A percentile compares a stretch with the other conserved stretches of the same genome.
These are phyloP conservation scores for Bassia scoparia DNA, from an alignment of 148 eudicot genomes.

Conservation along the genomic window DNA sequence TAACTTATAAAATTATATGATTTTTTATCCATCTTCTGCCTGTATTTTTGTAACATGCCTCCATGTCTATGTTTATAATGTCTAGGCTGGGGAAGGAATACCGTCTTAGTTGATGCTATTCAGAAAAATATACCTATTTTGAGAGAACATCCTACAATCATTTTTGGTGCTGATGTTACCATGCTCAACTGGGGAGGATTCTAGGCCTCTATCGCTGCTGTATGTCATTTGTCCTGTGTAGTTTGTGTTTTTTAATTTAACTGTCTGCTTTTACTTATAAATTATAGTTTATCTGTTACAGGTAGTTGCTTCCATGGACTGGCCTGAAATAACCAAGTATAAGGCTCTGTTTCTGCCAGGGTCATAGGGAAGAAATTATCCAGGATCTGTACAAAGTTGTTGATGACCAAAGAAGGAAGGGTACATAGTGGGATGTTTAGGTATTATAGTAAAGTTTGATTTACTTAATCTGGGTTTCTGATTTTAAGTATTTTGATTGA, in stretches of 20 bases:
- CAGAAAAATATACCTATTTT: conserved; percentile 35
- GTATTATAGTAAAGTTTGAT: neutral
- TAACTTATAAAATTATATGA: neutral
- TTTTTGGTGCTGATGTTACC: conserved; percentile 91
- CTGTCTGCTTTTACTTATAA: neutral
- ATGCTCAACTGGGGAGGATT: conserved; percentile 72
- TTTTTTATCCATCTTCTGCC: neutral
- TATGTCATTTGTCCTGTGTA: conserved; percentile 14
- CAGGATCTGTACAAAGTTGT: conserved; percentile 16
- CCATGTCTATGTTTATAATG: neutral
- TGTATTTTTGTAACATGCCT: neutral
- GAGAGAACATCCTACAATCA: conserved; percentile 52
- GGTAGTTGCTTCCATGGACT: conserved; percentile 88
- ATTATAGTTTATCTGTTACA: conserved; percentile 1
- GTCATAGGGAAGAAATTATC: conserved; percentile 55
- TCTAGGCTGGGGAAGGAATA: conserved; percentile 68
- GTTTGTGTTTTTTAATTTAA: neutral
- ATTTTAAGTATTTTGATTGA: neutral
- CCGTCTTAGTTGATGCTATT: conserved; percentile 37
- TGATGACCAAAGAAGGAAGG: conserved; percentile 35
- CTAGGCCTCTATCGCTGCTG: conserved; percentile 79
- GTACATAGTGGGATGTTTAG: conserved; percentile 22
- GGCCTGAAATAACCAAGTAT: conserved; percentile 49
- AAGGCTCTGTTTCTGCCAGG: conserved; percentile 54
- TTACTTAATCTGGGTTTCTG: neutral